These are phyloP conservation scores for Sugiyamaella novakii DNA, from an alignment of 1,139 yeast genomes.

Conservation along the genomic window DNA sequence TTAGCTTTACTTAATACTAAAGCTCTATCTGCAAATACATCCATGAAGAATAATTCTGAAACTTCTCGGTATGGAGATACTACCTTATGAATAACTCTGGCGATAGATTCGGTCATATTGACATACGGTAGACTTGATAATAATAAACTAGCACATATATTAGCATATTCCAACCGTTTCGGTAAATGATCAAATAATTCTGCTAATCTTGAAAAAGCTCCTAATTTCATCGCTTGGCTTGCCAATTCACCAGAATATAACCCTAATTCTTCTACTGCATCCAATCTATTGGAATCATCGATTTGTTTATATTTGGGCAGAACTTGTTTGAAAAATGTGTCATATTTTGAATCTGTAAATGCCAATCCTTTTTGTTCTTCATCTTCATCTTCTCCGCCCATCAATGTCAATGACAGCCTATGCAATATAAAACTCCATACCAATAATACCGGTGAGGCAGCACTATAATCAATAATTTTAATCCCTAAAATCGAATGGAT, in stretches of 20 bases:
- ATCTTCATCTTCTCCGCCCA: slow-evolving; percentile 42
- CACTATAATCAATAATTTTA: slow-evolving; percentile 31
- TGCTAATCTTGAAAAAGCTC: slow-evolving; percentile 46
- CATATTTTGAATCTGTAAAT: slow-evolving; percentile 1
- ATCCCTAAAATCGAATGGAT: slow-evolving; percentile 46
- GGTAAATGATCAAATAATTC: slow-evolving; percentile 49
- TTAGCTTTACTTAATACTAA: slow-evolving; percentile 67
- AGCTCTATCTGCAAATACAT: slow-evolving; percentile 57
- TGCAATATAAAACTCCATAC: slow-evolving; percentile 72
- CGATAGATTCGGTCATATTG: slow-evolving; percentile 57
- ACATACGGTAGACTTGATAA: slow-evolving; percentile 65
- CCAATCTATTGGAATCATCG: slow-evolving; percentile 17
- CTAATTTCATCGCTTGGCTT: slow-evolving; percentile 50
- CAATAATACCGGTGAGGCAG: slow-evolving; percentile 58
- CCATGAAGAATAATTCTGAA: slow-evolving; percentile 59
- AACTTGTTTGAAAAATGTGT: slow-evolving; percentile 32
- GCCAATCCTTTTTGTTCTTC: background rate
- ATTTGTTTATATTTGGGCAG: slow-evolving; percentile 33
- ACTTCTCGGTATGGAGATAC: slow-evolving; percentile 59
- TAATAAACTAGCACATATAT: slow-evolving; percentile 61
- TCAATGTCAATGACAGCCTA: slow-evolving; percentile 54
- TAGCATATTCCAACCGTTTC: slow-evolving; percentile 53
- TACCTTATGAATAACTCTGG: slow-evolving; percentile 54
- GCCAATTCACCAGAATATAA: slow-evolving; percentile 36
- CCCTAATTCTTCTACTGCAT: slow-evolving; percentile 23